These are phyloP conservation scores for Exobasidium cylindrosporum DNA, from an alignment of 1,284 basidiomycete species.

Conservation along the genomic window DNA sequence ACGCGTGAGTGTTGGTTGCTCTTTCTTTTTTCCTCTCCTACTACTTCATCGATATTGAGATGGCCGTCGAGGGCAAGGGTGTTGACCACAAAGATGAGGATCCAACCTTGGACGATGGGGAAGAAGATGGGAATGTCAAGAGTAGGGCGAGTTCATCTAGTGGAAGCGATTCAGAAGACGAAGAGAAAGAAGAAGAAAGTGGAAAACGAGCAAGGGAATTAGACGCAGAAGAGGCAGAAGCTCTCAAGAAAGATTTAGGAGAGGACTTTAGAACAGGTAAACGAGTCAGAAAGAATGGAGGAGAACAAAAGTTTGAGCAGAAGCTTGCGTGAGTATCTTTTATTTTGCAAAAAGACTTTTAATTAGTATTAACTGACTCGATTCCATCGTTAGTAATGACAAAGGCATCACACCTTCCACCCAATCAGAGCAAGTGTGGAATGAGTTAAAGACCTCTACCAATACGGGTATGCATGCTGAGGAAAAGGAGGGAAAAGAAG, in stretches of 20 bases:
- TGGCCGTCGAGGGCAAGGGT: not conserved
- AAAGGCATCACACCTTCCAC: not conserved
- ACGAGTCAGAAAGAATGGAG: not conserved
- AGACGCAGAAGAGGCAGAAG: slow-evolving; percentile 11
- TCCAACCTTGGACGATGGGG: not conserved
- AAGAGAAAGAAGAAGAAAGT: not conserved
- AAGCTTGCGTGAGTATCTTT: not conserved
- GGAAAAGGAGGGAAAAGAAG: too few species aligned
- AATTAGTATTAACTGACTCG: too few species aligned
- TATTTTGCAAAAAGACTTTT: too few species aligned
- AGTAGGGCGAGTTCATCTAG: not conserved
- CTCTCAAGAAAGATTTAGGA: slow-evolving; percentile 4
- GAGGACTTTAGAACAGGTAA: slow-evolving; percentile 6
- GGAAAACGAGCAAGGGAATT: slow-evolving; percentile 1
- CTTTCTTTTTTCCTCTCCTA: not conserved
- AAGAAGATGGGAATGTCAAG: not conserved
- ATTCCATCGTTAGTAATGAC: too few species aligned
- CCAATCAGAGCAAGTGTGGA: slow-evolving; percentile 8
- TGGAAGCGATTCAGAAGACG: not conserved
- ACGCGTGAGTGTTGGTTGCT: not conserved
- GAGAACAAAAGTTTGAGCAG: not conserved
- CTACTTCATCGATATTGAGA: not conserved
- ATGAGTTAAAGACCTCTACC: not conserved
- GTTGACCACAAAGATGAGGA: not conserved
- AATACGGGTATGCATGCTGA: not conserved